Evolutionary conservation across 768 basidiomycete genomes (phyloP), one percentile per base, ranked within the genome.

Genomic region (Mycena rosella): DNA sequence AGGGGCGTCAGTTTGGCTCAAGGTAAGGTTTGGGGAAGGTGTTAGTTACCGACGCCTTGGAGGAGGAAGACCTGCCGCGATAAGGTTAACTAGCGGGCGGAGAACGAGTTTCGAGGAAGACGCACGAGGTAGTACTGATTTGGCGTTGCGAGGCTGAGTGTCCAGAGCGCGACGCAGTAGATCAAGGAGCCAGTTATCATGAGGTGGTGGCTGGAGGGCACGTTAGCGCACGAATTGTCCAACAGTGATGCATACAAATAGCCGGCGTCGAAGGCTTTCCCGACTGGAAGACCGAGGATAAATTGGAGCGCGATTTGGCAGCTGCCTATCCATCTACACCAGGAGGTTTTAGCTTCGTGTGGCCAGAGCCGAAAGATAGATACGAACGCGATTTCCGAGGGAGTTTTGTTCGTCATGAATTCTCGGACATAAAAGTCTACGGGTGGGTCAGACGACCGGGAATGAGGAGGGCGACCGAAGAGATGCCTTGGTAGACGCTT

Each of bases 181-280:
- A 84, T 60, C 9, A 84, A 22, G 6, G 81, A 79, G 9, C 84
- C 84, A 29, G 71, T 73, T 11, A 82, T 79, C 51, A 85, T 74
- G 24, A 83, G 65, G 42, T 81, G 76, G 53, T 81, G 79, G 63
- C 81, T 80, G 53, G 36, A 18, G 47, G 13, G 24, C 18, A 10
- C n/a, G 4, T 48, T 49, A 65, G 32, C 17, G 22, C 18, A 6
- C 14, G 6, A 22, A 30, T 1, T n/a, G 32, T 14, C 34, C n/a
- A 34, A 55, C 27, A 36, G 24, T 5, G 49, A 60, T 15, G 29
- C 17, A n/a, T 64, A 74, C 76, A 76, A 79, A 65, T 78, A 75
- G 20, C 69, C 72, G 26, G 76, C 72, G 59, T 78, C 74, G 51
- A 78, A 77, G 64, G 77, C 65, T 60, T 74, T 75, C 59, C 80